Percentiles rank a stretch among this genome's conserved stretches.
These are phyloP conservation scores for Vitis rotundifolia DNA, from an alignment of 164 flowering plant species.

Conservation along the genomic window DNA sequence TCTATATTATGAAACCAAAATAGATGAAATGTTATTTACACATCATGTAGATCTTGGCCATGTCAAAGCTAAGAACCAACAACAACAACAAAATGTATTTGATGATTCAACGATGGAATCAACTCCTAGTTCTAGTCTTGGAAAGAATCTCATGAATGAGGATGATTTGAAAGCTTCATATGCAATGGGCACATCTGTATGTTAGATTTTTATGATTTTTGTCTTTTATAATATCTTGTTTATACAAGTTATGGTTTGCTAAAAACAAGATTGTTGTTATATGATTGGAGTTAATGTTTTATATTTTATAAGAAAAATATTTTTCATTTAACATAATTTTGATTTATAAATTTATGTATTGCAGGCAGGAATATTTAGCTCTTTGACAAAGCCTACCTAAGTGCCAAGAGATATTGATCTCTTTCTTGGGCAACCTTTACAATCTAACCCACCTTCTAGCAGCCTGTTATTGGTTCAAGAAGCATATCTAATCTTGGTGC, in stretches of 20 bases:
- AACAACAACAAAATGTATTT: slow-evolving; percentile 51
- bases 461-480: slow-evolving; percentile 88
- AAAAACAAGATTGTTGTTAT: neutral
- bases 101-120: slow-evolving; percentile 62
- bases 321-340: neutral
- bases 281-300: too few relatives aligned
- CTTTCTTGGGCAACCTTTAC: slow-evolving; percentile 85
- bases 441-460: slow-evolving; percentile 62
- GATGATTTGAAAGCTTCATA: slow-evolving; percentile 68
- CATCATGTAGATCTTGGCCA: slow-evolving; percentile 46
- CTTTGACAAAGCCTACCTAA: slow-evolving; percentile 60
- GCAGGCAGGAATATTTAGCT: slow-evolving; percentile 61
- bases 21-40: neutral
- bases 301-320: too few relatives aligned
- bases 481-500: slow-evolving; percentile 92
- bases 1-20: neutral
- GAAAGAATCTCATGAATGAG: slow-evolving; percentile 56
- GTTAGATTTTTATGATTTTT: slow-evolving; percentile 14
- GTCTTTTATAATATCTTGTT: neutral
- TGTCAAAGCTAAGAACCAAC: slow-evolving; percentile 61
- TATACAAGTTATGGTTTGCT: neutral
- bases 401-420: slow-evolving; percentile 66
- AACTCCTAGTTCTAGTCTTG: slow-evolving; percentile 43
- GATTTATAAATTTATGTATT: slow-evolving; percentile 6
- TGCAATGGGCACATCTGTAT: slow-evolving; percentile 56